Conservation (phyloP, 2,329 filamentous ascomycete species). For the Trichoderma asperellum region DNA sequence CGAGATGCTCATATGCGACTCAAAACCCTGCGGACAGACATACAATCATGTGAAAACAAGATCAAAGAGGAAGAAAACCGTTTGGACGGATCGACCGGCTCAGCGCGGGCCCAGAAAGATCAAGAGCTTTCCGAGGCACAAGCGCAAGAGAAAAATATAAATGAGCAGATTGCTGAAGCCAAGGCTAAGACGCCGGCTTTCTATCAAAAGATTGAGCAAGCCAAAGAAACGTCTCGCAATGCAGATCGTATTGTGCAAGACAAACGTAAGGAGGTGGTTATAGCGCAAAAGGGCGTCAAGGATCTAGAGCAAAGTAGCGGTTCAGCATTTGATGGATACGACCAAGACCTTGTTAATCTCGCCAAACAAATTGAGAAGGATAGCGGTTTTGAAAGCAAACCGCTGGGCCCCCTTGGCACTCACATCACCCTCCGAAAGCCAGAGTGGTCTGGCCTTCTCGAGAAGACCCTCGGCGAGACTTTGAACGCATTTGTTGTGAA, state of each 20-base stretch:
- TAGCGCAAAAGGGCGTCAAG: constrained; percentile 50
- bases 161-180: constrained; percentile 37
- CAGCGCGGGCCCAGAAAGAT: constrained; percentile 65
- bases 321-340: constrained; percentile 67
- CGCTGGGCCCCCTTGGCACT: constrained; percentile 81
- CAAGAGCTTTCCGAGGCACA: constrained; percentile 51
- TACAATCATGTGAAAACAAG: constrained; percentile 50
- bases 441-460: constrained; percentile 81
- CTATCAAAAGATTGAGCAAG: constrained; percentile 40
- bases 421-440: constrained; percentile 77
- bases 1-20: constrained; percentile 65
- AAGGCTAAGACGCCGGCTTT: constrained; percentile 42
- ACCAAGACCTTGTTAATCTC: constrained; percentile 63
- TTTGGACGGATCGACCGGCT: constrained; percentile 70
- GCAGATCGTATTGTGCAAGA: constrained; percentile 41
- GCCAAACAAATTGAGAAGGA: constrained; percentile 73
- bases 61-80: constrained; percentile 62
- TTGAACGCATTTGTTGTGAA: constrained; percentile 82
- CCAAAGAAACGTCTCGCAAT: constrained; percentile 39
- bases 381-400: constrained; percentile 67
- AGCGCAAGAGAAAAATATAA: constrained; percentile 36
- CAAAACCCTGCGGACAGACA: constrained; percentile 54
- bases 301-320: constrained; percentile 61
- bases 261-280: constrained; percentile 59
- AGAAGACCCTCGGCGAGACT: constrained; percentile 70